Base-by-base conservation (phyloP, 805 yeast species). In the Blastobotrys parvus region DNA sequence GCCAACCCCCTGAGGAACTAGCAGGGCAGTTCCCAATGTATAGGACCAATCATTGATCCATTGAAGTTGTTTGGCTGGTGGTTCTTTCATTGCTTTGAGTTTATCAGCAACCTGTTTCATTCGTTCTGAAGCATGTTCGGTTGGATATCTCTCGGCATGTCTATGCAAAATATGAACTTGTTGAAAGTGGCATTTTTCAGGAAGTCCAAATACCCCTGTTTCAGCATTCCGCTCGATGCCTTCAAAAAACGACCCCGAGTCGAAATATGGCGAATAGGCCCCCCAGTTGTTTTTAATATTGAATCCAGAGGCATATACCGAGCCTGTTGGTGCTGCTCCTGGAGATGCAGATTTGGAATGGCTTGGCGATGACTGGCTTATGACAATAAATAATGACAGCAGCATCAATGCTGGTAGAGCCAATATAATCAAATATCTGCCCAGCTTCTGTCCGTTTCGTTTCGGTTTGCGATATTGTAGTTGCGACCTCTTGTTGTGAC, bases 141-240 rank as follows among this genome's bases (percentile, higher is more conserved):
- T 72, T 2, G 86, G 87, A 55, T 69, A 82, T 50, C 94, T 67
- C 59, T 84, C 92, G 17, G 90, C 94, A 56, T 86, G 94, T 55
- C 95, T 72, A 51, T 79, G 77, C 41, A 82, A 62, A 18, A 82
- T 62, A 51, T 81, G 87, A 7, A 82, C 85, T 59, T 82, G 90
- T 51, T 75, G 75, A 43, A 79, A 65, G 4, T 60, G 53, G 59
- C 84, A 79, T 19, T 17, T 8, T 4, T 34, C 19, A 3, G 43
- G 43, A 6, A 29, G 27, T 8, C 41, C 41, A 8, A 19, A 27
- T n/a, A 21, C 16, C 8, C 29, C 22, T 3, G 15, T 25, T 6
- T 19, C 27, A 18, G 32, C 23, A 13, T 16, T 18, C 19, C 18
- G 27, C 18, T 45, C 45, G 10, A 63, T 52, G 4, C 67, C 68